Conservation (phyloP, 1,284 basidiomycete genomes). For the Cerrena zonata region DNA sequence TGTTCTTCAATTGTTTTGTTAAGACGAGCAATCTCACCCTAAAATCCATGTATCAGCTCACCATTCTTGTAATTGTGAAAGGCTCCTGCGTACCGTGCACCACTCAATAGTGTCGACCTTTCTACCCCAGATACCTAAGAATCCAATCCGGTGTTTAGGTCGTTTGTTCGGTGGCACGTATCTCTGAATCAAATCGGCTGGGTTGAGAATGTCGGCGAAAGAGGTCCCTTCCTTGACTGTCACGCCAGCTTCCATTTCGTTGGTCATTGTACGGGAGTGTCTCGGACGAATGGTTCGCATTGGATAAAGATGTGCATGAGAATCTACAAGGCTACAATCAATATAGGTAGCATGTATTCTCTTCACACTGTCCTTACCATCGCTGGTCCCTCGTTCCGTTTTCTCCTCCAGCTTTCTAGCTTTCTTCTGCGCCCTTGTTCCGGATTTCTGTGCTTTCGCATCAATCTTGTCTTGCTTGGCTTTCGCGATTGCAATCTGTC, state of each 20-base stretch:
- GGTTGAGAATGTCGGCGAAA: background rate
- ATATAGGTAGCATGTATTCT: too few relatives aligned
- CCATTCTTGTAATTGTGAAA: too few relatives aligned
- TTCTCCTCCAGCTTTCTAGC: conserved; percentile 9
- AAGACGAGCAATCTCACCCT: conserved; percentile 47
- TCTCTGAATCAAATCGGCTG: conserved; percentile 5
- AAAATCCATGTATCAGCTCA: background rate
- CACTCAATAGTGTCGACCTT: conserved; percentile 76
- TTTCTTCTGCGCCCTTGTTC: background rate
- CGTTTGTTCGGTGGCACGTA: conserved; percentile 46
- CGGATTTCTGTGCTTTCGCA: conserved; percentile 14
- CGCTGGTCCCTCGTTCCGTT: conserved; percentile 1
- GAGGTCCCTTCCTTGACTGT: too few relatives aligned
- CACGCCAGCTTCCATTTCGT: conserved; percentile 8
- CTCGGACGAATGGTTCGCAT: background rate
- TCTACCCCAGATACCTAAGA: conserved; percentile 53
- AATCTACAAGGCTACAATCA: background rate
- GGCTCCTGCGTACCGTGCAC: conserved; percentile 51
- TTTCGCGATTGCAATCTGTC: conserved; percentile 42
- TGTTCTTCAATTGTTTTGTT: conserved; percentile 43
- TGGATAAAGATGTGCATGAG: background rate
- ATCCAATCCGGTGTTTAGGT: conserved; percentile 56
- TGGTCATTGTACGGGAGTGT: conserved; percentile 3
- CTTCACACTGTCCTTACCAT: too few relatives aligned
- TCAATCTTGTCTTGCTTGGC: conserved; percentile 26